Evolutionary conservation across 495 filamentous ascomycete genomes (phyloP).

Genomic region (Oidiodendron maius): DNA sequence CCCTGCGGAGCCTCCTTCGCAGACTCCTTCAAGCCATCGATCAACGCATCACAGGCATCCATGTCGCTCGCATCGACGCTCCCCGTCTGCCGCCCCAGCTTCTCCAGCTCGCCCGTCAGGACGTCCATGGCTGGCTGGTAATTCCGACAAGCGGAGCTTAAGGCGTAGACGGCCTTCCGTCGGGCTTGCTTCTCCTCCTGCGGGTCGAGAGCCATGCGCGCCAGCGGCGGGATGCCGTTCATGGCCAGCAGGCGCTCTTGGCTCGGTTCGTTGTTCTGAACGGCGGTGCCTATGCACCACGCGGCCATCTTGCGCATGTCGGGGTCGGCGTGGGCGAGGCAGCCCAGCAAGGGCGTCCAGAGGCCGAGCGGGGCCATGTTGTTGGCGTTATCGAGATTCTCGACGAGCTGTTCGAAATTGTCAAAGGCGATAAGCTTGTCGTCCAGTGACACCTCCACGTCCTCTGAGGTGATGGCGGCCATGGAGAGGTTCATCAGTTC

Average conservation of each 20-base stretch:
- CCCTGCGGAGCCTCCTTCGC: constrained; percentile 12
- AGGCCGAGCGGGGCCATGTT: constrained; percentile 71
- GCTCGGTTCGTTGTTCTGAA: constrained; percentile 84
- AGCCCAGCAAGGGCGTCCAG: constrained; percentile 71
- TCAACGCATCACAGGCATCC: constrained; percentile 72
- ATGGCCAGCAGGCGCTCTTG: constrained; percentile 72
- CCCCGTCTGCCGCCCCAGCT: constrained; percentile 38
- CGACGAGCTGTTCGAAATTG: constrained; percentile 91
- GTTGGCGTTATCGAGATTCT: constrained; percentile 92
- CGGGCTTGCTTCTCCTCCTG: constrained; percentile 54
- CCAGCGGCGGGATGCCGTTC: constrained; percentile 64
- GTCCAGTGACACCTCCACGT: constrained; percentile 57
- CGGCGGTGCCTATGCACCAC: constrained; percentile 89
- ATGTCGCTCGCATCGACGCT: constrained; percentile 71
- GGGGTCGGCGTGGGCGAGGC: constrained; percentile 59
- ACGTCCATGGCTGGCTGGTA: constrained; percentile 71
- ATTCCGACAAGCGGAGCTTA: constrained; percentile 79
- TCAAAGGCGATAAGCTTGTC: constrained; percentile 87
- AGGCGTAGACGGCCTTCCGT: constrained; percentile 80
- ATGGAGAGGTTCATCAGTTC: constrained; percentile 85
- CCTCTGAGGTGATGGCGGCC: constrained; percentile 56
- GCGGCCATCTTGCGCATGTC: constrained; percentile 77
- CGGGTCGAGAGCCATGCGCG: constrained; percentile 52
- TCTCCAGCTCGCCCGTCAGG: constrained; percentile 55
- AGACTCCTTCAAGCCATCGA: constrained; percentile 57